Conservation (phyloP, 148 eudicot genomes). For the Fagopyrum tataricum region DNA sequence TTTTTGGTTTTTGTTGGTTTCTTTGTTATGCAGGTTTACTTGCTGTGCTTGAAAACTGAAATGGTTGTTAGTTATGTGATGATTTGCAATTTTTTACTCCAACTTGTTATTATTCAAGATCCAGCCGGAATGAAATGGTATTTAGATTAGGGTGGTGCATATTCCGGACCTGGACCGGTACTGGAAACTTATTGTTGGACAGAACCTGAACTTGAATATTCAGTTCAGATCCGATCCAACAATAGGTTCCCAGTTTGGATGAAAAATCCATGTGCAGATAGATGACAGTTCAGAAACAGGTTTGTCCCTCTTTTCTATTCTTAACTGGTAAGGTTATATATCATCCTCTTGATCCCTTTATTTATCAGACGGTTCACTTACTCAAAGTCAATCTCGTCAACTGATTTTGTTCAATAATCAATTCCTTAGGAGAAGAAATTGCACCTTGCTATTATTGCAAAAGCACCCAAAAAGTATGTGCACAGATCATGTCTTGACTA, state of each 20-base stretch:
- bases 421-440: conserved; percentile 73
- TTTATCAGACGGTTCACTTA: too few species aligned
- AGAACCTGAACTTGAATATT: too few species aligned
- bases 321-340: background rate
- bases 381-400: too few species aligned
- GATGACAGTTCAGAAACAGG: conserved; percentile 81
- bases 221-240: too few species aligned
- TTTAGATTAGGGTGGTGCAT: too few species aligned
- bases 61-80: conserved; percentile 36
- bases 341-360: background rate
- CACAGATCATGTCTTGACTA: conserved; percentile 97
- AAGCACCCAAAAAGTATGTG: conserved; percentile 97
- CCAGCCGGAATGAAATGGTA: conserved; percentile 62
- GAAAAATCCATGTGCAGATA: too few species aligned
- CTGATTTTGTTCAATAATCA: too few species aligned
- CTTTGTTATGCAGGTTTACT: conserved; percentile 35
- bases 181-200: too few species aligned
- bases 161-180: too few species aligned
- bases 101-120: conserved; percentile 34
- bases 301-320: conserved; percentile 13
- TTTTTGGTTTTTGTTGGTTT: background rate
- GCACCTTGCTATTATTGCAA: conserved; percentile 96
- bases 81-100: conserved; percentile 28
- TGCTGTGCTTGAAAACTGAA: conserved; percentile 29
- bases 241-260: too few species aligned